Conservation (phyloP, 83 land plant species). For the Thuja plicata region DNA sequence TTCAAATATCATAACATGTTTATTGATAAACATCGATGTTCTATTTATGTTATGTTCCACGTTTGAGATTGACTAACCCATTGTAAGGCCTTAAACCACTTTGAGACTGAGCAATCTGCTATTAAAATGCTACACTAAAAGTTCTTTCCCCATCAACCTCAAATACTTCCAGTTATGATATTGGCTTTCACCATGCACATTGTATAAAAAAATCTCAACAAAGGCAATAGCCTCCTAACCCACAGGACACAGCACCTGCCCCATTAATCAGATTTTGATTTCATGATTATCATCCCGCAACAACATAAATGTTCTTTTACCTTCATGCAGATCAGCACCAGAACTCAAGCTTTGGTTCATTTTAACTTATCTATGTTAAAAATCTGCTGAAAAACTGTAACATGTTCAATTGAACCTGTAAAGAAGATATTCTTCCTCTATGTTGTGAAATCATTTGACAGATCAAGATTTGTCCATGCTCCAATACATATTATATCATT, state of each 20-base stretch:
- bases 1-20: neutral
- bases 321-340: neutral
- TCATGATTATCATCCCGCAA: neutral
- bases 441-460: neutral
- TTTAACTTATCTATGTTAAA: neutral
- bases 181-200: neutral
- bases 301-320: neutral
- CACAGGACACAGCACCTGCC: neutral
- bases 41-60: neutral
- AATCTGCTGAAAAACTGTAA: neutral
- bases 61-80: neutral
- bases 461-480: neutral
- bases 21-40: neutral
- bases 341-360: neutral
- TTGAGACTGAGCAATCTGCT: neutral
- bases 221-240: neutral
- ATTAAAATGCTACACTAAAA: neutral
- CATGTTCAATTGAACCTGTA: neutral
- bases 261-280: neutral
- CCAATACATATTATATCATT: too few relatives aligned
- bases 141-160: neutral
- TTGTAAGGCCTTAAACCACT: neutral
- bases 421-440: neutral
- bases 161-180: neutral
- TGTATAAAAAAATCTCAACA: neutral